Evolutionary conservation across 225 moss, liverwort and hornwort genomes (phyloP).

Genomic region (Sphagnum tenellum): DNA sequence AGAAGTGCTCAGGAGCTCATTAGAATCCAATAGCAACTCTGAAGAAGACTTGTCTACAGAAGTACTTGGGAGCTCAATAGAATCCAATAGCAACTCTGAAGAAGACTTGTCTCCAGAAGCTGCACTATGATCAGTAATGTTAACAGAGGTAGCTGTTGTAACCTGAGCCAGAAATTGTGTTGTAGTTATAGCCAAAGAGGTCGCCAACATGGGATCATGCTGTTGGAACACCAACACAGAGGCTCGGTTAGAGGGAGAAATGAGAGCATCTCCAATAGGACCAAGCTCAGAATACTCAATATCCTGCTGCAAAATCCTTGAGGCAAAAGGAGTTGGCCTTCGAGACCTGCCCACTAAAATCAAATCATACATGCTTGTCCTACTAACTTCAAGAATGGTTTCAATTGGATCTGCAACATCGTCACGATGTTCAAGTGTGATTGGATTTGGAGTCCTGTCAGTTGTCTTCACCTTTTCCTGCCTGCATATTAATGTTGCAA

Average conservation of each 20-base stretch:
- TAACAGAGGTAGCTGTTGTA: too few species aligned
- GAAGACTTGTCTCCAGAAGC: too few species aligned
- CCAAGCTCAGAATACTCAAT: constrained; percentile 61
- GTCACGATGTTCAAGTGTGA: constrained; percentile 25
- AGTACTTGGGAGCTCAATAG: too few species aligned
- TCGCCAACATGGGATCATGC: constrained; percentile 41
- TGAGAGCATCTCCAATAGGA: constrained; percentile 71
- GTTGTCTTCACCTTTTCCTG: constrained; percentile 5
- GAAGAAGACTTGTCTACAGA: too few species aligned
- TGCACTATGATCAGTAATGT: too few species aligned
- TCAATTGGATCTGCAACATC: constrained; percentile 24
- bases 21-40: too few species aligned
- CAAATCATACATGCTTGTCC: constrained; percentile 32
- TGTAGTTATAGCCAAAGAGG: too few species aligned
- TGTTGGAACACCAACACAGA: constrained; percentile 87
- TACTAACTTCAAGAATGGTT: constrained; percentile 29
- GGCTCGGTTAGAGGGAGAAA: constrained; percentile 34
- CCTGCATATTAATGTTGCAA: constrained; percentile 1
- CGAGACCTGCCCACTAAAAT: constrained; percentile 64
- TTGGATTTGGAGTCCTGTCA: constrained; percentile 7
- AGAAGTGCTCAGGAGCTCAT: too few species aligned
- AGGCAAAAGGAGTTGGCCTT: constrained; percentile 58
- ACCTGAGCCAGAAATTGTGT: too few species aligned
- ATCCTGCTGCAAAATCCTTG: constrained; percentile 23
- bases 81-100: too few species aligned